Base-by-base conservation (phyloP, 345 rosid genomes). In the Salix arbutifolia region DNA sequence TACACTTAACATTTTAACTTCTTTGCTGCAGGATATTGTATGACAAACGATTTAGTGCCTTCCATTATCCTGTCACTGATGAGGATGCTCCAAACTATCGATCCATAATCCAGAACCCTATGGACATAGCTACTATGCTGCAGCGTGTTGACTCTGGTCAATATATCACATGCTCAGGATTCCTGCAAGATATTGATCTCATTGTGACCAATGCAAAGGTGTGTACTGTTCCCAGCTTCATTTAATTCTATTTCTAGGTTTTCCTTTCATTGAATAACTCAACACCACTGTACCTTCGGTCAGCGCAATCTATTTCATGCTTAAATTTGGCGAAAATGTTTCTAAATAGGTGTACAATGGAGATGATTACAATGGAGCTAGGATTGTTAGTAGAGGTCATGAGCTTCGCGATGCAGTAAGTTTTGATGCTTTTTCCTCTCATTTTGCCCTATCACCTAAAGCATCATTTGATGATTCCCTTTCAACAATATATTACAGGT, bases 21-120 rank as follows among this genome's bases (percentile, higher is more conserved):
- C 37, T 67, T 50, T 67, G 18, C 71, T 79, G 80, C 92, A 96
- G 99, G 89, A 82, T 94, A 69, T 84, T 96, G 40, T 96, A 90
- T 64, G 98, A 96, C 84, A 94, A 92, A 82, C 84, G 97, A 78
- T 96, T 96, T 80, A 91, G 83, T 73, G 99, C 87, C 77, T 96
- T 96, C 79, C 99, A 92, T 82, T 96, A 85, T 78, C 98, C 98
- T 53, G 99, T 96, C 76, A 74, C 87, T 12, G 98, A 96, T 66
- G 99, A 96, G 82, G 99, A 94, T 85, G 98, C 97, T 79, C 99
- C 98, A 77, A 92, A 91, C 76, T 96, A 96, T 81, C 90, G 91
- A 69, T 70, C 97, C 44, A 81, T 96, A 67, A 90, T 96, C 85
- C 96, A 94, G 82, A 94, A 86, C 82, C 98, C 99, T 13, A 92